phyloP scores from a whole-genome alignment of 139 green algal genomes.

The Chlorella sp. region DNA sequence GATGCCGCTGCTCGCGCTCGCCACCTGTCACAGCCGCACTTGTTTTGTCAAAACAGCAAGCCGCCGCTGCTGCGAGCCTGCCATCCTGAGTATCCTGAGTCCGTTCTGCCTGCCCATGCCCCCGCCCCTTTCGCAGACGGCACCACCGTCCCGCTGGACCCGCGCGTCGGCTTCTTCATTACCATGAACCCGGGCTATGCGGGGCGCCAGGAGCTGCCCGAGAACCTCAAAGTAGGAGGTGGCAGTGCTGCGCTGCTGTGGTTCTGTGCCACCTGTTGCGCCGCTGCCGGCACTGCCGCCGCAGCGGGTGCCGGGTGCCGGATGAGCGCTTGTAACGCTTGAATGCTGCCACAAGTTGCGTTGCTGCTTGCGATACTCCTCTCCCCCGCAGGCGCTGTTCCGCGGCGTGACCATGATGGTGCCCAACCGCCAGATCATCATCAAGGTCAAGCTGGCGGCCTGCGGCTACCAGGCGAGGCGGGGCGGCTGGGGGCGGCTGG shows the following conservation, averaged over 20 bases:
- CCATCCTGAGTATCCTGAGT: background rate
- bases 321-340: background rate
- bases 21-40: too few relatives aligned
- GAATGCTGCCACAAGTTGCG: background rate
- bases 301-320: background rate
- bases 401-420: slow-evolving; percentile 98
- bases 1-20: background rate
- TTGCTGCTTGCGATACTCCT: background rate
- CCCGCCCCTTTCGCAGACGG: slow-evolving; percentile 71
- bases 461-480: slow-evolving; percentile 82
- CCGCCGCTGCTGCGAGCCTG: background rate
- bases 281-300: background rate
- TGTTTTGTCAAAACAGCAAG: too few relatives aligned
- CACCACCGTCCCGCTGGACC: slow-evolving; percentile 81
- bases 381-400: slow-evolving; percentile 78
- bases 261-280: too few relatives aligned
- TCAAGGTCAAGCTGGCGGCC: slow-evolving; percentile 96
- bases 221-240: slow-evolving; percentile 93
- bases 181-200: slow-evolving; percentile 97
- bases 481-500: background rate
- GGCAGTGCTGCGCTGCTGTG: too few relatives aligned
- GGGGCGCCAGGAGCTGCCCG: slow-evolving; percentile 94
- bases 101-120: background rate
- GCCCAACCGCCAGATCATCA: slow-evolving; percentile 96
- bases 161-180: slow-evolving; percentile 96